These are phyloP conservation scores for Plenodomus tracheiphilus DNA, from an alignment of 2,329 filamentous ascomycete species.

Conservation along the genomic window DNA sequence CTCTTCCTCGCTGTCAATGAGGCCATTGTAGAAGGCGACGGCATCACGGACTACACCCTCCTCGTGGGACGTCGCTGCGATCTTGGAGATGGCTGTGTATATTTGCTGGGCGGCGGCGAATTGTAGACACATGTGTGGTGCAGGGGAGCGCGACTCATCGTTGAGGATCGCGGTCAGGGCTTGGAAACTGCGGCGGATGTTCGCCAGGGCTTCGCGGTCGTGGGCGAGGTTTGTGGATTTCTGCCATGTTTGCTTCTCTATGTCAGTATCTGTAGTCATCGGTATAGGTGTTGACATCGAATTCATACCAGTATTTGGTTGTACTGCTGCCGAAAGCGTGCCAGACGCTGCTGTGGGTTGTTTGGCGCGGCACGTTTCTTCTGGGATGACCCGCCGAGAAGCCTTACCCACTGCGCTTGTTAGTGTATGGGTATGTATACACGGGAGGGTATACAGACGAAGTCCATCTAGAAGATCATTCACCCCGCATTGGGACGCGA, in stretches of 20 bases:
- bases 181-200: slow-evolving; percentile 58
- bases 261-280: slow-evolving; percentile 13
- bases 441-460: slow-evolving; percentile 16
- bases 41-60: slow-evolving; percentile 84
- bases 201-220: slow-evolving; percentile 55
- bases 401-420: slow-evolving; percentile 58
- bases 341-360: slow-evolving; percentile 63
- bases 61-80: slow-evolving; percentile 82
- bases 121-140: slow-evolving; percentile 88
- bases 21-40: slow-evolving; percentile 82
- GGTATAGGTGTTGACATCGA: not conserved
- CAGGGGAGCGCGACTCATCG: slow-evolving; percentile 85
- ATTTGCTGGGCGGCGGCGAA: slow-evolving; percentile 86
- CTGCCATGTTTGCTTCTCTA: slow-evolving; percentile 62
- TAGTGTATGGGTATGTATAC: slow-evolving; percentile 14
- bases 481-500: slow-evolving; percentile 29
- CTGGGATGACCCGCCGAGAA: slow-evolving; percentile 60
- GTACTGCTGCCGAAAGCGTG: slow-evolving; percentile 64
- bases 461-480: slow-evolving; percentile 29
- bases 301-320: slow-evolving; percentile 58
- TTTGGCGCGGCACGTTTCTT: slow-evolving; percentile 56
- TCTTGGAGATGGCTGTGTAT: slow-evolving; percentile 86
- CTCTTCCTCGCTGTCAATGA: slow-evolving; percentile 96
- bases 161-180: slow-evolving; percentile 70
- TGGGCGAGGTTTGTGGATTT: slow-evolving; percentile 55